Base-by-base conservation (phyloP, 331 rosid genomes). In the Arachis monticola region DNA sequence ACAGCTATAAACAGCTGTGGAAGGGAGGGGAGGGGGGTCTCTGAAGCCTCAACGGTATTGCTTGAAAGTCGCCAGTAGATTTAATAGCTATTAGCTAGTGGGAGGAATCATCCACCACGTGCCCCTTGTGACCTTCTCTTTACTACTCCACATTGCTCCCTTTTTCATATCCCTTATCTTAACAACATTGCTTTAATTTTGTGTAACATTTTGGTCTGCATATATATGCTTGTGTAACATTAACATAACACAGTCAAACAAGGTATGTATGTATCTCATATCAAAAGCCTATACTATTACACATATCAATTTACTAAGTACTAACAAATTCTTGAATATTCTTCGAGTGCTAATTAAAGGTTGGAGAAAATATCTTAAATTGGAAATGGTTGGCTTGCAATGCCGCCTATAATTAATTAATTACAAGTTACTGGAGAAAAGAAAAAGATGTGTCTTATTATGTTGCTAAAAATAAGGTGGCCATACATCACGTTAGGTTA, bases 1-100 rank as follows among this genome's bases (percentile, higher is more conserved):
- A 92, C 97, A 92, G 96, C 96, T 89, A 87, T 83, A 72, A 66
- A 92, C 99, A 92, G 97, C 97, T 92, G 85, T 35, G 38, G n/a
- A n/a, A n/a, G n/a, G 83, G 86, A 74, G 67, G 80, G 72, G 73
- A 79, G 79, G 81, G n/a, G n/a, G n/a, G 38, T 35, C 38, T 35
- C 38, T 69, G 3, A 35, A 2, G 86, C 80, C 81, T 92, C 91
- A 88, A 92, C 90, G 99, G 97, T 88, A 82, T 86, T 79, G 87
- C 97, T 84, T 83, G 88, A 94, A 94, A 92, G 90, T 90, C 89
- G 88, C 89, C 84, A 79, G 44, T 80, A 60, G 78, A 76, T 85
- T 85, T 86, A 73, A 74, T 83, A 82, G 53, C 56, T 67, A 73
- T 67, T n/a, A n/a, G n/a, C n/a, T n/a, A n/a, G n/a, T 77, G 89